A percentile compares a stretch with the other conserved stretches of the same genome.
These are phyloP conservation scores for Geum urbanum DNA, from an alignment of 306 rosid species.

Conservation along the genomic window DNA sequence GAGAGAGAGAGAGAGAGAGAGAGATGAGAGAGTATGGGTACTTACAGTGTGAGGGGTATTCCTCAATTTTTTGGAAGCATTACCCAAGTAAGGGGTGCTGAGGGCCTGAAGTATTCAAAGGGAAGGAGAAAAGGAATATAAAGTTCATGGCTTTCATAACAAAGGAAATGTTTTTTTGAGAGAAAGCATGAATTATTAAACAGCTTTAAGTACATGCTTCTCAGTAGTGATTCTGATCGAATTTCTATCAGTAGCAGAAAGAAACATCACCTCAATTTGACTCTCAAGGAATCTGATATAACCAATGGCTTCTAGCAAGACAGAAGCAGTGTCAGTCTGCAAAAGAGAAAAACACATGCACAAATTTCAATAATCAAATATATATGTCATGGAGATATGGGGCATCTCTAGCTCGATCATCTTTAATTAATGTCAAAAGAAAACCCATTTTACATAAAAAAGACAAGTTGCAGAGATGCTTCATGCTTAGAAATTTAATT, in stretches of 20 bases:
- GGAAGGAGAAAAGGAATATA: slow-evolving; percentile 18
- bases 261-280: slow-evolving; percentile 83
- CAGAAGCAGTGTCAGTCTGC: slow-evolving; percentile 99
- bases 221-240: slow-evolving; percentile 26
- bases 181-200: slow-evolving; percentile 29
- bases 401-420: slow-evolving; percentile 32
- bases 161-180: slow-evolving; percentile 24
- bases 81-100: slow-evolving; percentile 70
- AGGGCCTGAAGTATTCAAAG: slow-evolving; percentile 56
- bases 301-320: slow-evolving; percentile 79
- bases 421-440: slow-evolving; percentile 33
- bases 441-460: slow-evolving; percentile 15
- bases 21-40: slow-evolving; percentile 12
- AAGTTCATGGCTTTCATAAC: slow-evolving; percentile 34
- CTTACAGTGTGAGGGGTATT: slow-evolving; percentile 54
- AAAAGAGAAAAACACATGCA: slow-evolving; percentile 45
- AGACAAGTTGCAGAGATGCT: background rate
- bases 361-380: slow-evolving; percentile 16
- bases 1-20: slow-evolving; percentile 20
- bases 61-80: slow-evolving; percentile 52
- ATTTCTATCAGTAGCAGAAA: slow-evolving; percentile 17
- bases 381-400: background rate
- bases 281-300: slow-evolving; percentile 79
- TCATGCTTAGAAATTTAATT: background rate
- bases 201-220: slow-evolving; percentile 53